phyloP scores from a whole-genome alignment of 306 rosid genomes.

The Crataegus laevigata region DNA sequence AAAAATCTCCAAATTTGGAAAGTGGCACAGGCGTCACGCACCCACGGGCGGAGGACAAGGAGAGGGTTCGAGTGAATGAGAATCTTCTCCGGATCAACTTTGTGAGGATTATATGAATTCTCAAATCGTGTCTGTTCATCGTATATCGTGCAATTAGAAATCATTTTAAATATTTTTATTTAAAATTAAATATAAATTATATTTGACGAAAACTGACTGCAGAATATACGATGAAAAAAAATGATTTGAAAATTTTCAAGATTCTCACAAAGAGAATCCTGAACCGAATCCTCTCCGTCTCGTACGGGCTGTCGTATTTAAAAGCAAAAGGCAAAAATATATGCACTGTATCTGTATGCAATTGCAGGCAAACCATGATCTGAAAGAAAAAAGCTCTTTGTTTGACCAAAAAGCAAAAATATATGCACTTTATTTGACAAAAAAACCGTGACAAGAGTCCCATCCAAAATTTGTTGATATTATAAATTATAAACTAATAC shows the following conservation, averaged over 20 bases:
- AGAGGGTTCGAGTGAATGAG: not conserved
- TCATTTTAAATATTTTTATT: no score
- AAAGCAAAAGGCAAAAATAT: not conserved
- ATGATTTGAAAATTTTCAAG: accelerated
- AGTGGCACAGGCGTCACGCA: no score
- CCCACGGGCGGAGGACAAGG: slow-evolving; percentile 20
- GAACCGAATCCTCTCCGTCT: not conserved
- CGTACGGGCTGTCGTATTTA: slow-evolving; percentile 25
- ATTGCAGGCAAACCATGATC: no score
- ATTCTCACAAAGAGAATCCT: accelerated
- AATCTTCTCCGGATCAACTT: no score
- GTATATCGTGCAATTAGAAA: accelerated
- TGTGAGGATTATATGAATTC: accelerated
- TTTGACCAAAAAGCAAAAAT: not conserved
- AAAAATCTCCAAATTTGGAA: no score
- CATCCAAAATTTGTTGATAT: not conserved
- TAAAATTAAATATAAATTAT: no score
- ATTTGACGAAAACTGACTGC: accelerated
- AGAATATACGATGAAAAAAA: accelerated
- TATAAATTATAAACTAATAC: not conserved
- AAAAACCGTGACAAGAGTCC: not conserved
- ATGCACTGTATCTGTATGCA: not conserved
- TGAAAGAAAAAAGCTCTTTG: no score
- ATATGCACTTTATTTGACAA: not conserved
- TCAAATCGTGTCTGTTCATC: accelerated